These are phyloP conservation scores for Ogataea dorogensis DNA, from an alignment of 805 yeast genomes.

Conservation along the genomic window DNA sequence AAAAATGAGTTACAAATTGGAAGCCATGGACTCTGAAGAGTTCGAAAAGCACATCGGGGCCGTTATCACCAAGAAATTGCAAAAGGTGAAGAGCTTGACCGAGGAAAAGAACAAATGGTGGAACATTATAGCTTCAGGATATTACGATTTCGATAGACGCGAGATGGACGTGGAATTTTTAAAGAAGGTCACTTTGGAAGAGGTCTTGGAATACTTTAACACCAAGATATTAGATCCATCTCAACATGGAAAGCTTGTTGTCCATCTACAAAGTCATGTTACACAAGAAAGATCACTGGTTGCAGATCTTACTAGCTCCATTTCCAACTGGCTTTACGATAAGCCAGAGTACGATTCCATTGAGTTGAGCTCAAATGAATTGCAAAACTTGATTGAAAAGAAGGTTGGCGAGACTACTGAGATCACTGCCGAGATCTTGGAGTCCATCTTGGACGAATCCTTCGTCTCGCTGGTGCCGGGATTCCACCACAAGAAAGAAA, in stretches of 20 bases:
- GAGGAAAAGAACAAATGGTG: conserved; percentile 74
- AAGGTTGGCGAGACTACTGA: conserved; percentile 12
- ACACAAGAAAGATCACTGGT: conserved; percentile 23
- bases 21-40: conserved; percentile 57
- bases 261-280: conserved; percentile 62
- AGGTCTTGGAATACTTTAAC: conserved; percentile 56
- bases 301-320: conserved; percentile 26
- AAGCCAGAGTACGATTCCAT: conserved; percentile 27
- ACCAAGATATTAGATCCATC: conserved; percentile 35
- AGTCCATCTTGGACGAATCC: conserved; percentile 16
- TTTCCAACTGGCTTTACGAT: conserved; percentile 32
- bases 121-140: conserved; percentile 69
- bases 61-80: conserved; percentile 59
- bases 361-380: conserved; percentile 26
- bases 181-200: conserved; percentile 50
- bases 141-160: conserved; percentile 67
- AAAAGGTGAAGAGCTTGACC: conserved; percentile 70
- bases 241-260: conserved; percentile 44
- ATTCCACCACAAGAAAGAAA: conserved; percentile 20
- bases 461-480: conserved; percentile 21
- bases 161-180: conserved; percentile 57
- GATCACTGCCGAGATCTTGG: conserved; percentile 8
- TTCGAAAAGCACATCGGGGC: conserved; percentile 70
- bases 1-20: conserved; percentile 41
- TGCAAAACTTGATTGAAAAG: conserved; percentile 24